Conservation (phyloP, 225 moss, liverwort and hornwort genomes). For the Ulota crispa region DNA sequence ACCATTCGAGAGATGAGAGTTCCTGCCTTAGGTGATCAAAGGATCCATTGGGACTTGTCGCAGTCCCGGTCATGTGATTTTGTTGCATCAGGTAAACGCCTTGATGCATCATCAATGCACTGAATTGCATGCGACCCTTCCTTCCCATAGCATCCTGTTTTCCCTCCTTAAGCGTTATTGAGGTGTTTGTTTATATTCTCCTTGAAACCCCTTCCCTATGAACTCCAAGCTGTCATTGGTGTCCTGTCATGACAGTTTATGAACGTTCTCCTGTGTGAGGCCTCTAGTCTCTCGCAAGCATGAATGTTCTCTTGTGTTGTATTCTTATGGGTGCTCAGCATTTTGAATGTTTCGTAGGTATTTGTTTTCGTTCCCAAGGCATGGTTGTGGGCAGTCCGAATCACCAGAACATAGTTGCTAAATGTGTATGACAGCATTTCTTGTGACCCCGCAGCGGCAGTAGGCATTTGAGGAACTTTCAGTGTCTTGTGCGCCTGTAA, state of each 20-base stretch:
- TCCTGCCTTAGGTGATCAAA: slow-evolving; percentile 15
- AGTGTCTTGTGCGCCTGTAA: neutral
- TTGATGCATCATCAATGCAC: slow-evolving; percentile 53
- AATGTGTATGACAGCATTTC: neutral
- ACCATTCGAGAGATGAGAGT: neutral
- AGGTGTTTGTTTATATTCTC: slow-evolving; percentile 22
- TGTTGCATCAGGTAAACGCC: slow-evolving; percentile 43
- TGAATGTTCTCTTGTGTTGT: neutral
- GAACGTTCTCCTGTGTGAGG: neutral
- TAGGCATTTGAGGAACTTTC: neutral
- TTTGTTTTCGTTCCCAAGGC: neutral
- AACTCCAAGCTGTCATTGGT: slow-evolving; percentile 1
- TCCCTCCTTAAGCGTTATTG: slow-evolving; percentile 13
- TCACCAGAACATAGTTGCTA: neutral
- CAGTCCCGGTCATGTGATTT: slow-evolving; percentile 58
- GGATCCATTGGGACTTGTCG: slow-evolving; percentile 36
- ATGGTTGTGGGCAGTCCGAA: neutral
- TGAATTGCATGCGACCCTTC: slow-evolving; percentile 38
- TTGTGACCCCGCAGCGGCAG: neutral
- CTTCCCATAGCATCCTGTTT: slow-evolving; percentile 8
- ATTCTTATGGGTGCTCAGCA: neutral
- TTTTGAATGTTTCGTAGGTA: neutral
- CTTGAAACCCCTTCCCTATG: neutral
- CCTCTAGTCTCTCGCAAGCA: neutral
- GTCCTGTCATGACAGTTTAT: neutral